Percentiles rank a stretch among this genome's conserved stretches.
Evolutionary conservation across 352 stramenopile genomes (phyloP).

Genomic region (Globisporangium orthogonon): DNA sequence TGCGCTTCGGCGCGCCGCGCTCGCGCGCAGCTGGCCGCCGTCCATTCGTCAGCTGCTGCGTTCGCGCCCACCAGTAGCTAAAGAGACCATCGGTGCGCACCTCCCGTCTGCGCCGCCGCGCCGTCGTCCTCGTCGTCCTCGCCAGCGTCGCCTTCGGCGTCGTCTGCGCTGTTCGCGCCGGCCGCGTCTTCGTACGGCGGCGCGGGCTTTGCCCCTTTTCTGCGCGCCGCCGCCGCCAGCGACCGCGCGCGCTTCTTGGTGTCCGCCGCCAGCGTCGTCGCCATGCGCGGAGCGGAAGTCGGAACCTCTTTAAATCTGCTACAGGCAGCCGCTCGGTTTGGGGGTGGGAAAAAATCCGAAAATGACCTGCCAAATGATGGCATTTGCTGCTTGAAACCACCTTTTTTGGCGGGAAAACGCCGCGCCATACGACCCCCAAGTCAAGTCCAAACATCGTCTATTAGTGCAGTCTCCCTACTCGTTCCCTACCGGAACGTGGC

Average conservation of each 20-base stretch:
- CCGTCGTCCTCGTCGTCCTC: not conserved
- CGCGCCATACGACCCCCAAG: not conserved
- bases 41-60: not conserved
- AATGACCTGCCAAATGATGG: not conserved
- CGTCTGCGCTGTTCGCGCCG: not conserved
- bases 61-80: too few species aligned
- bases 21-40: constrained; percentile 3
- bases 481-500: constrained; percentile 69
- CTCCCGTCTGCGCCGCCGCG: not conserved
- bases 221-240: not conserved
- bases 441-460: not conserved
- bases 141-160: not conserved
- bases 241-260: not conserved
- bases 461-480: not conserved
- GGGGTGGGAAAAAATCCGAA: not conserved
- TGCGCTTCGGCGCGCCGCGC: constrained; percentile 1
- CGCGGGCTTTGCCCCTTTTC: not conserved
- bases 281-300: not conserved
- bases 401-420: too few species aligned
- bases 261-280: not conserved
- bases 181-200: not conserved
- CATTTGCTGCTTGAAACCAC: too few species aligned
- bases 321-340: not conserved
- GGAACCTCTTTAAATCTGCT: not conserved
- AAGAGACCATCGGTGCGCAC: not conserved